These are phyloP conservation scores for Geosmithia flava DNA, from an alignment of 2,329 filamentous ascomycete genomes.

Conservation along the genomic window DNA sequence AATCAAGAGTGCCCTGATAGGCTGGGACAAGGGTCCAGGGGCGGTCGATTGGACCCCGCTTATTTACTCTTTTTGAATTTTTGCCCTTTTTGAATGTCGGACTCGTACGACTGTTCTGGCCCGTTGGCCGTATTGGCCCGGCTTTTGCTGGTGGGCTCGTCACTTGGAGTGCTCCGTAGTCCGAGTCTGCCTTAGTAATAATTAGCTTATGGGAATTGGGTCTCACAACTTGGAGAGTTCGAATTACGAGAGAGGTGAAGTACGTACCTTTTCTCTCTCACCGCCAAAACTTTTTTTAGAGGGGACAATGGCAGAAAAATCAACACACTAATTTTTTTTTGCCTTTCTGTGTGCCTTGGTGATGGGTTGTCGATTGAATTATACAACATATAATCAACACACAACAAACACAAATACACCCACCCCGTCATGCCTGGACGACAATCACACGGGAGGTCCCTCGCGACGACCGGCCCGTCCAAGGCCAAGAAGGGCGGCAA, in stretches of 20 bases:
- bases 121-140: too few species aligned
- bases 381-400: neutral
- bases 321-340: neutral
- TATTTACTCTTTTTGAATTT: neutral
- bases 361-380: too few species aligned
- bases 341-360: too few species aligned
- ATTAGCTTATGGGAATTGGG: too few species aligned
- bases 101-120: too few species aligned
- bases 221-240: too few species aligned
- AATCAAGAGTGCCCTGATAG: slow-evolving; percentile 1
- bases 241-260: too few species aligned
- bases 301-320: slow-evolving; percentile 12
- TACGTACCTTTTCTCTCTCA: slow-evolving; percentile 4
- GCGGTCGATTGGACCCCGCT: neutral
- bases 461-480: slow-evolving; percentile 23
- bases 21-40: neutral
- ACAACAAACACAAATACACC: slow-evolving; percentile 3
- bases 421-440: slow-evolving; percentile 36
- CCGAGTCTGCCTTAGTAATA: too few species aligned
- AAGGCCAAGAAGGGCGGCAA: slow-evolving; percentile 13
- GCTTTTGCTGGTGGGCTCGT: too few species aligned
- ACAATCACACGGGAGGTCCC: slow-evolving; percentile 43
- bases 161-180: too few species aligned
- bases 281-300: slow-evolving; percentile 15
- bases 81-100: neutral